These are phyloP conservation scores for Zostera marina DNA, from an alignment of 116 monocot species.

Conservation along the genomic window DNA sequence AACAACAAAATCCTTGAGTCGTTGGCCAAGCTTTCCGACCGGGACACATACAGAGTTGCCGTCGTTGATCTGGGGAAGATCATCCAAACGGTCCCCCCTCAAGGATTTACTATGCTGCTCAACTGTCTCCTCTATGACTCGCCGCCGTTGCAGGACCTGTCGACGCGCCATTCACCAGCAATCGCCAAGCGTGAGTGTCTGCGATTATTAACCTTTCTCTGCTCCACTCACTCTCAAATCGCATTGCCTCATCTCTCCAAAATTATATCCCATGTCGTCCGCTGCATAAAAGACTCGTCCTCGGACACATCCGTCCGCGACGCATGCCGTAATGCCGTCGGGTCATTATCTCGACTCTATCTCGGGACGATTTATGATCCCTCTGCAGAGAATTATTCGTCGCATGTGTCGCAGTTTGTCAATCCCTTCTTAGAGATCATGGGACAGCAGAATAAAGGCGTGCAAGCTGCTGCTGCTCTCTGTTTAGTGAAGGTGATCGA, in stretches of 20 bases:
- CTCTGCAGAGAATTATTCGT: slow-evolving; percentile 10
- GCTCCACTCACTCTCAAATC: slow-evolving; percentile 45
- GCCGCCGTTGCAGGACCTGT: slow-evolving; percentile 12
- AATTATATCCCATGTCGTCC: slow-evolving; percentile 54
- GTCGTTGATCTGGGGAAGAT: slow-evolving; percentile 61
- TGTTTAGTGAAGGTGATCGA: slow-evolving; percentile 74
- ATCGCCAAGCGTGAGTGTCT: slow-evolving; percentile 59
- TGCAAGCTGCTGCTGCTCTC: slow-evolving; percentile 50
- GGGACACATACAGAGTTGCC: slow-evolving; percentile 90
- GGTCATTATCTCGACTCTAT: slow-evolving; percentile 46
- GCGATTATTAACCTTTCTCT: slow-evolving; percentile 46
- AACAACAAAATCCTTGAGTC: slow-evolving; percentile 50
- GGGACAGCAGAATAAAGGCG: slow-evolving; percentile 69
- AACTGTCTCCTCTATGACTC: slow-evolving; percentile 48
- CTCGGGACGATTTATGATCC: slow-evolving; percentile 6
- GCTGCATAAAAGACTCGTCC: slow-evolving; percentile 59
- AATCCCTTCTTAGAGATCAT: slow-evolving; percentile 71
- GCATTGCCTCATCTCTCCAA: slow-evolving; percentile 51
- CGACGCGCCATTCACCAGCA: slow-evolving; percentile 13
- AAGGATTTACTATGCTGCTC: slow-evolving; percentile 44
- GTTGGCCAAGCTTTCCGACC: slow-evolving; percentile 77
- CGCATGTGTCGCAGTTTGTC: slow-evolving; percentile 44
- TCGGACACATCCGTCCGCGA: slow-evolving; percentile 73
- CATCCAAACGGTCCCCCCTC: slow-evolving; percentile 39
- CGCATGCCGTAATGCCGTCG: slow-evolving; percentile 50